A percentile compares a stretch with the other conserved stretches of the same genome.
Evolutionary conservation across 306 rosid genomes (phyloP).

Genomic region (Psophocarpus tetragonolobus): DNA sequence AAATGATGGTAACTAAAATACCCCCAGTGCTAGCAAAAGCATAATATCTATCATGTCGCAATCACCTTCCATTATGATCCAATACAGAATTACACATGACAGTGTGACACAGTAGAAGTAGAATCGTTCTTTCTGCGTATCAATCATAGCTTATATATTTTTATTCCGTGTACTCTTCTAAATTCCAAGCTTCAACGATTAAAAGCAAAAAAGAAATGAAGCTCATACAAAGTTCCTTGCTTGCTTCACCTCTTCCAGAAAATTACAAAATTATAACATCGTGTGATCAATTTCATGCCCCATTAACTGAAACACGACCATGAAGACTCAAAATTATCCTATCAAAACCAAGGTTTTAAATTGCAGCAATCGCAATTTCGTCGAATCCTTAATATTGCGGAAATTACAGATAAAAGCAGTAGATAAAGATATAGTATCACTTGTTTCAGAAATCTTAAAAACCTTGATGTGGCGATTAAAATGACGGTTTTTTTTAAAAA

Average conservation of each 20-base stretch:
- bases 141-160: constrained; percentile 1
- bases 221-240: constrained; percentile 13
- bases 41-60: constrained; percentile 42
- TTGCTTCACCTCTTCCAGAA: constrained; percentile 31
- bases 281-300: neutral
- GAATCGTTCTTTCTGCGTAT: constrained; percentile 2
- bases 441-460: neutral
- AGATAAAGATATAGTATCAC: neutral
- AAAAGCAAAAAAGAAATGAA: constrained; percentile 22
- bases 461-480: neutral
- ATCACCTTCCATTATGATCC: constrained; percentile 35
- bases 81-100: constrained; percentile 22
- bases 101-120: constrained; percentile 22
- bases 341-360: neutral
- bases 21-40: neutral
- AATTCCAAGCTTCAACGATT: constrained; percentile 13
- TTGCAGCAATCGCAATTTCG: neutral
- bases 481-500: neutral
- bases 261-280: constrained; percentile 18
- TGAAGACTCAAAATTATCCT: neutral
- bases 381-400: neutral
- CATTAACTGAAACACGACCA: neutral
- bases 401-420: neutral
- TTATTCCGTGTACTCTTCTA: neutral
- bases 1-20: neutral